These are phyloP conservation scores for Ceratocystis smalleyi DNA, from an alignment of 2,329 filamentous ascomycete genomes.

Conservation along the genomic window DNA sequence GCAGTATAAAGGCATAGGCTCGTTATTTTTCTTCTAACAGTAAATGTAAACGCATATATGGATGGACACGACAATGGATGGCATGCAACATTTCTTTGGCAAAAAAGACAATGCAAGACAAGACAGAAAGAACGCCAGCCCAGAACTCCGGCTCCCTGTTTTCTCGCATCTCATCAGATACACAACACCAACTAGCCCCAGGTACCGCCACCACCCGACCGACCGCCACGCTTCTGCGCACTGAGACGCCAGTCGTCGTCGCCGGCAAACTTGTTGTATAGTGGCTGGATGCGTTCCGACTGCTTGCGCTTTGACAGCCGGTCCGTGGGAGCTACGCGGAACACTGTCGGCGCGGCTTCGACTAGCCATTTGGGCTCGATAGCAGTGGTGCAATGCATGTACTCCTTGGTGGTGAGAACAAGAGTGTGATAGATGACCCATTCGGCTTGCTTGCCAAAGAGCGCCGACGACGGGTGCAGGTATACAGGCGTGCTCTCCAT, in stretches of 20 bases:
- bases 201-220: constrained; percentile 71
- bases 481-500: constrained; percentile 92
- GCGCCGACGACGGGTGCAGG: constrained; percentile 75
- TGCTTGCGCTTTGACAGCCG: constrained; percentile 78
- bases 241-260: constrained; percentile 93
- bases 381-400: constrained; percentile 85
- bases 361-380: constrained; percentile 94
- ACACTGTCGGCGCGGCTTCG: constrained; percentile 95
- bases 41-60: constrained; percentile 1
- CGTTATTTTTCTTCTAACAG: background rate
- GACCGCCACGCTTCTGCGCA: constrained; percentile 69
- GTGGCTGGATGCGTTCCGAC: constrained; percentile 83
- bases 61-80: background rate
- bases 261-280: constrained; percentile 82
- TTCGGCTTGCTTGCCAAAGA: constrained; percentile 92
- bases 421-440: constrained; percentile 90
- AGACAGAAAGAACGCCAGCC: background rate
- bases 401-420: constrained; percentile 89
- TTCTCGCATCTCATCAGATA: background rate
- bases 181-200: constrained; percentile 55
- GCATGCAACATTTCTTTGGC: background rate
- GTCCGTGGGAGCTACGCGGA: constrained; percentile 87
- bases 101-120: constrained; percentile 9
- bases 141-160: background rate
- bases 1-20: background rate